Percentiles rank a stretch among this genome's conserved stretches.
These are phyloP conservation scores for Sungouiozyma intestinalis DNA, from an alignment of 805 yeast genomes.

Conservation along the genomic window DNA sequence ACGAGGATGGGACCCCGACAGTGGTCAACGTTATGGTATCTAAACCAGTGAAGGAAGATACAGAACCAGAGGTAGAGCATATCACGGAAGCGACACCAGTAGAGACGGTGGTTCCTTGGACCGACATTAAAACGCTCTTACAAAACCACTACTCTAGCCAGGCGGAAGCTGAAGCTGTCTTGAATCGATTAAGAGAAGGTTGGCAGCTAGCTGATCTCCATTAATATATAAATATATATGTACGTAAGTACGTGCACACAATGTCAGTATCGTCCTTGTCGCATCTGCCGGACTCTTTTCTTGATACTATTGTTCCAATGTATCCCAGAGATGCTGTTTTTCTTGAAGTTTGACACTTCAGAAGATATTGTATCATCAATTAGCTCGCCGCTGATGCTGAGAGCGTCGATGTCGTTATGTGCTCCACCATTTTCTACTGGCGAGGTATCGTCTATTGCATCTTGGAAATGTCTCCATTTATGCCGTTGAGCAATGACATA, in stretches of 20 bases:
- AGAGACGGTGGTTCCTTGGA: slow-evolving; percentile 33
- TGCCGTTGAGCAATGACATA: slow-evolving; percentile 59
- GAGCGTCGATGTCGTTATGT: neutral
- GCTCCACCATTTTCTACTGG: neutral
- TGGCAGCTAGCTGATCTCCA: slow-evolving; percentile 29
- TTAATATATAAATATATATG: too few relatives aligned
- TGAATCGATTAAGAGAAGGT: slow-evolving; percentile 31
- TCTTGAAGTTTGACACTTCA: slow-evolving; percentile 31
- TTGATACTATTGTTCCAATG: slow-evolving; percentile 52
- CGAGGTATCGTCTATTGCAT: neutral
- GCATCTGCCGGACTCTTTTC: slow-evolving; percentile 37
- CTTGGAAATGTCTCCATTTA: slow-evolving; percentile 6
- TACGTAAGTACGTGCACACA: too few relatives aligned
- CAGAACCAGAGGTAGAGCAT: slow-evolving; percentile 4
- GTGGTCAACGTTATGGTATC: slow-evolving; percentile 38
- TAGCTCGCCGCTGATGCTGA: slow-evolving; percentile 16
- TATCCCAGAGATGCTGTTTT: slow-evolving; percentile 34
- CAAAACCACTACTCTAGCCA: slow-evolving; percentile 24
- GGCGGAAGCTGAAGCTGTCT: slow-evolving; percentile 18
- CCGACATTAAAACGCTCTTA: slow-evolving; percentile 31
- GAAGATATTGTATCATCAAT: slow-evolving; percentile 29
- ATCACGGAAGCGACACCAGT: slow-evolving; percentile 1
- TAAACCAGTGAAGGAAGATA: slow-evolving; percentile 8
- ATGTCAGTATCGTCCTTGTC: slow-evolving; percentile 2
- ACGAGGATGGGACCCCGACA: slow-evolving; percentile 18